A percentile compares a stretch with the other conserved stretches of the same genome.
Conservation (phyloP, 2,329 filamentous ascomycete genomes). For the Aspergillus sp. region DNA sequence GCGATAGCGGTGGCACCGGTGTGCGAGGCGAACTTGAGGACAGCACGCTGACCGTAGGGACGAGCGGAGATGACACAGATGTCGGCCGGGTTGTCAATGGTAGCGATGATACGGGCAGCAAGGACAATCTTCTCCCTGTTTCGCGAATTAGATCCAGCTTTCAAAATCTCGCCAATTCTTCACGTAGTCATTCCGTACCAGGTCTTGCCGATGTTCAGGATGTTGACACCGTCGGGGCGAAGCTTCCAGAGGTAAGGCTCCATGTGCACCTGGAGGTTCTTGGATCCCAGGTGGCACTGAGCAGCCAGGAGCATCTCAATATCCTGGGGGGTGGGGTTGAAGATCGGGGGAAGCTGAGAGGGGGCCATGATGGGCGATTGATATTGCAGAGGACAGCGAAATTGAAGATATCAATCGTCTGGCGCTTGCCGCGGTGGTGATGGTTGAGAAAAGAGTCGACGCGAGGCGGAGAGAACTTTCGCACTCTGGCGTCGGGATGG, state of each 20-base stretch:
- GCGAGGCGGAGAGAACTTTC: conserved; percentile 23
- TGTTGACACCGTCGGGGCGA: conserved; percentile 94
- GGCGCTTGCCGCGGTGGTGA: conserved; percentile 38
- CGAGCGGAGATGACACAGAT: conserved; percentile 99
- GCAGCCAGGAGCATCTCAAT: conserved; percentile 99
- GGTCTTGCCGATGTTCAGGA: conserved; percentile 99
- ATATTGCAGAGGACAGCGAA: conserved; percentile 26
- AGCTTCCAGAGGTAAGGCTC: conserved; percentile 99
- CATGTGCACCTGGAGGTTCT: conserved; percentile 99
- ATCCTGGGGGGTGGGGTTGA: conserved; percentile 97
- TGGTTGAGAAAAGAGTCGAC: conserved; percentile 23
- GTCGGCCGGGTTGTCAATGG: conserved; percentile 98
- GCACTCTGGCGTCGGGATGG: conserved; percentile 15
- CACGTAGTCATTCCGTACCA: conserved; percentile 57
- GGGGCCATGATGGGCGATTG: conserved; percentile 80
- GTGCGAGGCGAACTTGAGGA: conserved; percentile 99
- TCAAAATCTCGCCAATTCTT: neutral
- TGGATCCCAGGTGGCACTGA: conserved; percentile 92
- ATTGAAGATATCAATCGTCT: conserved; percentile 40
- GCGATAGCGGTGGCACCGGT: conserved; percentile 97
- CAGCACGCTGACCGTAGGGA: conserved; percentile 98
- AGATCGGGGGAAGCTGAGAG: conserved; percentile 84
- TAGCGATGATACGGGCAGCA: conserved; percentile 95
- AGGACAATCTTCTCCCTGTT: conserved; percentile 98
- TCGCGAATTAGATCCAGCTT: conserved; percentile 15